A percentile compares a stretch with the other conserved stretches of the same genome.
phyloP scores from a whole-genome alignment of 2,329 filamentous ascomycete species.

The Rachicladosporium sp. region DNA sequence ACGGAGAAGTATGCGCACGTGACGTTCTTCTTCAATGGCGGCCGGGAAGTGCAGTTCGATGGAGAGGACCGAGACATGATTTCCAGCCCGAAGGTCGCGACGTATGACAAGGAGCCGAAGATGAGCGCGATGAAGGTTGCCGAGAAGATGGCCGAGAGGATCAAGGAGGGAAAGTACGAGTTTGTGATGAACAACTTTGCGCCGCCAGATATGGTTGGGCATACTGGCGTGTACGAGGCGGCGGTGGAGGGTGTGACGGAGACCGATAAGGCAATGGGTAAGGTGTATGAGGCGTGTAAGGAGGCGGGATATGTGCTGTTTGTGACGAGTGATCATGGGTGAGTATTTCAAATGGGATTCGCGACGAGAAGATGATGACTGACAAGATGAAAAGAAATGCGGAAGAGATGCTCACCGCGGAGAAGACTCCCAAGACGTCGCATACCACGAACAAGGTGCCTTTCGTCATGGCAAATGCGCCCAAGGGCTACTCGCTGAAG shows the following conservation, averaged over 20 bases:
- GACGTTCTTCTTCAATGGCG: constrained; percentile 99
- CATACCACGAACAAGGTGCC: constrained; percentile 98
- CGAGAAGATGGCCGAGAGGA: constrained; percentile 76
- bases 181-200: constrained; percentile 99
- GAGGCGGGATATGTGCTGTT: constrained; percentile 86
- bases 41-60: constrained; percentile 90
- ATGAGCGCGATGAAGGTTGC: constrained; percentile 92
- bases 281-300: constrained; percentile 88
- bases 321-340: constrained; percentile 90
- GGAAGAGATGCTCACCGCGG: constrained; percentile 95
- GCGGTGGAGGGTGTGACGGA: constrained; percentile 73
- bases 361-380: not conserved
- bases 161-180: constrained; percentile 74
- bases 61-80: constrained; percentile 90
- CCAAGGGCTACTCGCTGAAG: constrained; percentile 75
- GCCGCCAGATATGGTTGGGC: constrained; percentile 97
- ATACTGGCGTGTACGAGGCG: constrained; percentile 94
- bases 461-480: constrained; percentile 95
- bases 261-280: constrained; percentile 87
- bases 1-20: constrained; percentile 99
- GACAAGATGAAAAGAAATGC: constrained; percentile 51
- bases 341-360: constrained; percentile 19
- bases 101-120: constrained; percentile 87
- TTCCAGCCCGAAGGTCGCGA: constrained; percentile 85
- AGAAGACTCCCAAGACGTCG: constrained; percentile 93